Evolutionary conservation across 805 yeast genomes (phyloP), one percentile per base, ranked within the genome.

Genomic region (Spathaspora sp.): DNA sequence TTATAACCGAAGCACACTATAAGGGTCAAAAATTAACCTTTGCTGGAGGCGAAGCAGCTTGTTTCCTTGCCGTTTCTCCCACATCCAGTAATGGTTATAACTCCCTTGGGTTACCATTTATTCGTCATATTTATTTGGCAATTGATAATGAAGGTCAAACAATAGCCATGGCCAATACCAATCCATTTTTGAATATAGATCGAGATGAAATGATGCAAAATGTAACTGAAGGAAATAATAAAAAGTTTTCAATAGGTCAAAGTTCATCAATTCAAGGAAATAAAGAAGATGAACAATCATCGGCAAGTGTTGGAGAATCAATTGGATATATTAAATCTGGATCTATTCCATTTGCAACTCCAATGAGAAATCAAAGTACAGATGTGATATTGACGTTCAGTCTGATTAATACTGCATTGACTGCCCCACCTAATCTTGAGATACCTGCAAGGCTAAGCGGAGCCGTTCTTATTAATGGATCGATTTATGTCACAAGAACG

Each of bases 61-160:
- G 94, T 62, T 69, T 62, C 46, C 65, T 87, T 42, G 71, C 73
- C 16, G 60, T 86, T 40, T 64, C 74, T 20, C 86, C 89, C 1
- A 73, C 76, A 46, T 60, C 70, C 2, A 52, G 57, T 10, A 55
- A 70, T 4, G 88, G 89, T 1, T 81, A 69, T 60, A 73, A 79
- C 9, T 59, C 80, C 1, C 63, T 87, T 42, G 94, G 93, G 2
- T 67, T 80, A 6, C 75, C 87, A 3, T 81, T 86, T 57, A 55
- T 87, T 46, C 70, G 70, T 48, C 69, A 75, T 46, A 66, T 77
- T 7, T 86, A 80, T 60, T 52, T 86, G 39, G 92, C 85, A 0
- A 83, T 85, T 39, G 90, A 87, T 63, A 74, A 81, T 55, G 89
- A 77, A 14, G 80, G 80, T 17, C 63, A 71, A 23, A 68, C 69